A percentile compares a stretch with the other conserved stretches of the same genome.
Conservation (phyloP, 2,329 filamentous ascomycete genomes). For the Coniochaeta sp. region DNA sequence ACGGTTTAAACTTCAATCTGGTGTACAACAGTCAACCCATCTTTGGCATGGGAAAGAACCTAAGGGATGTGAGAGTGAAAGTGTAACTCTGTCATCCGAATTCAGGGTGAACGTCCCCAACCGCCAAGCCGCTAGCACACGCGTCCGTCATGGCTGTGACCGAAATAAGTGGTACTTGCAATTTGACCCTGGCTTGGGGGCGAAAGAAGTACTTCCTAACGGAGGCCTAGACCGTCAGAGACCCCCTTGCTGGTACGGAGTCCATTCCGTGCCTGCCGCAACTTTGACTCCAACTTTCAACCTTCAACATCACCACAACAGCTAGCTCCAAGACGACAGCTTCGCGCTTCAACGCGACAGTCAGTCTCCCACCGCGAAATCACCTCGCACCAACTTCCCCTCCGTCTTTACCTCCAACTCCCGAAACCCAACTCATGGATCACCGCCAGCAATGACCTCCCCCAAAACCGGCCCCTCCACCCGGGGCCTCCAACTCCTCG, state of each 20-base stretch:
- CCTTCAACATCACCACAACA: background rate
- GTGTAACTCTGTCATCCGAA: background rate
- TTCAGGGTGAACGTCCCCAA: background rate
- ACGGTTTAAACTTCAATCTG: background rate
- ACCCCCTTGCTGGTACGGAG: background rate
- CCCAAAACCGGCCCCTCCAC: conserved; percentile 26
- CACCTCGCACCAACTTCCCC: no score
- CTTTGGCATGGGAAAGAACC: background rate
- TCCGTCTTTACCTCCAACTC: background rate
- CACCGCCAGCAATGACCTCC: conserved; percentile 10
- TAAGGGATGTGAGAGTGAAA: background rate
- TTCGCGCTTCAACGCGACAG: no score
- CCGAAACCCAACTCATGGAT: background rate
- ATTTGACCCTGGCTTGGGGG: background rate
- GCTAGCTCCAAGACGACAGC: background rate
- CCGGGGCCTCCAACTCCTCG: conserved; percentile 46
- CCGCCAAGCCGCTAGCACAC: background rate
- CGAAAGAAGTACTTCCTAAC: background rate
- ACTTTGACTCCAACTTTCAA: background rate
- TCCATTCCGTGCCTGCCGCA: background rate
- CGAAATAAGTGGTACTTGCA: background rate
- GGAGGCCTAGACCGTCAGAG: background rate
- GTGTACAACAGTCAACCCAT: background rate
- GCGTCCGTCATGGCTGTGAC: background rate
- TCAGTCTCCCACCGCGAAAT: no score